Conservation (phyloP, 345 rosid species). For the Linum usitatissimum region DNA sequence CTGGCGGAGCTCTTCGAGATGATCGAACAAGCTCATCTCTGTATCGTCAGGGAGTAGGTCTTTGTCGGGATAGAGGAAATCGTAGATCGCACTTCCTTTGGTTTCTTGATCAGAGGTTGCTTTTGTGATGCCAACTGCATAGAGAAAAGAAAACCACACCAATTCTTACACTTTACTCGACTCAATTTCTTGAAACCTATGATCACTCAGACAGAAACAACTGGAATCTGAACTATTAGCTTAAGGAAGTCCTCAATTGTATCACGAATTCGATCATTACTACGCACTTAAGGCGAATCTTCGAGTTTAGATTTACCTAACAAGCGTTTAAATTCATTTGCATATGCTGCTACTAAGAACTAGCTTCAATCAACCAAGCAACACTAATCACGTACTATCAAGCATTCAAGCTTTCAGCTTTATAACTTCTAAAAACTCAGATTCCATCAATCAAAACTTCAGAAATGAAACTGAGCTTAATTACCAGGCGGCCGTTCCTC, state of each 20-base stretch:
- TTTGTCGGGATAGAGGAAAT: conserved; percentile 76
- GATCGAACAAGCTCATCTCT: conserved; percentile 95
- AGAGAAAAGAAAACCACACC: conserved; percentile 21
- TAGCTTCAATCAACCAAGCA: background rate
- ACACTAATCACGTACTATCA: no score
- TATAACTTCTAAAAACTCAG: background rate
- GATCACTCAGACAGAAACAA: no score
- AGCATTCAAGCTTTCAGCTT: no score
- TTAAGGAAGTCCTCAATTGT: no score
- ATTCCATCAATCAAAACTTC: no score
- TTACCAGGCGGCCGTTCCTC: conserved; percentile 69
- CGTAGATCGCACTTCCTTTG: conserved; percentile 39
- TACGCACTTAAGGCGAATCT: no score
- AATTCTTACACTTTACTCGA: background rate
- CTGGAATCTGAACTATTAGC: no score
- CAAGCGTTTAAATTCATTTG: no score
- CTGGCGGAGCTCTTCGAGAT: conserved; percentile 88
- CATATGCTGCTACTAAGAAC: background rate
- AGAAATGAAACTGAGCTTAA: background rate
- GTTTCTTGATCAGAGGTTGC: conserved; percentile 29
- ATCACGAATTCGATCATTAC: no score
- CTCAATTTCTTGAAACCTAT: no score
- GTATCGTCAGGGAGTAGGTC: conserved; percentile 92
- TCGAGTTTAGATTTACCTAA: no score
- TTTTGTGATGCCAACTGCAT: conserved; percentile 21